A percentile compares a stretch with the other conserved stretches of the same genome.
phyloP scores from a whole-genome alignment of 257 asterid genomes.

The Petunia secreta region DNA sequence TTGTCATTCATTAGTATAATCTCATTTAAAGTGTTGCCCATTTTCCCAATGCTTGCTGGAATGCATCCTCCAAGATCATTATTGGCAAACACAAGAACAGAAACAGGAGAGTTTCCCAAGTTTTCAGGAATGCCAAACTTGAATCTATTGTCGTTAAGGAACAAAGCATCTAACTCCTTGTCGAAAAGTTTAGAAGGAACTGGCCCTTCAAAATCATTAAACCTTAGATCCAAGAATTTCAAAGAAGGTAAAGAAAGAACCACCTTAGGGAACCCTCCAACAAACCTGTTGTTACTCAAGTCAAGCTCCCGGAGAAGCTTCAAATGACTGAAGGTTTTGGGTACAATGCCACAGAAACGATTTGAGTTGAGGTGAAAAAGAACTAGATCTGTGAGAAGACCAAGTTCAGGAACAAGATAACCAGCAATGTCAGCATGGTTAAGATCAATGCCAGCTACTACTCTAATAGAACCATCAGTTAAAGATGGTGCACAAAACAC shows the following conservation, averaged over 20 bases:
- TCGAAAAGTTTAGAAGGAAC: conserved; percentile 57
- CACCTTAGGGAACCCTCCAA: conserved; percentile 64
- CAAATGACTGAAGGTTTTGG: conserved; percentile 44
- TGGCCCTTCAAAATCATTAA: conserved; percentile 72
- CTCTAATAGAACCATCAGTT: conserved; percentile 44
- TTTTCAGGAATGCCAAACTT: conserved; percentile 61
- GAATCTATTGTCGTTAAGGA: conserved; percentile 67
- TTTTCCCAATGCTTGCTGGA: conserved; percentile 66
- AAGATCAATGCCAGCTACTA: conserved; percentile 76
- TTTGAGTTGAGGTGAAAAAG: conserved; percentile 70
- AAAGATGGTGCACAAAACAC: conserved; percentile 57
- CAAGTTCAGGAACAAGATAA: conserved; percentile 63
- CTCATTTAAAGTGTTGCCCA: conserved; percentile 60
- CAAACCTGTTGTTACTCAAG: conserved; percentile 69
- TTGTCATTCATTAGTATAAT: conserved; percentile 62
- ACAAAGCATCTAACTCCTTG: conserved; percentile 62
- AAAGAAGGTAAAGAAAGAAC: conserved; percentile 55
- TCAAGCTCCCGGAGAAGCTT: conserved; percentile 64
- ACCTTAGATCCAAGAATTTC: conserved; percentile 65
- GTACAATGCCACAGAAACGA: conserved; percentile 70
- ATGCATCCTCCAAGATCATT: conserved; percentile 69
- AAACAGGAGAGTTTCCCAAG: conserved; percentile 70
- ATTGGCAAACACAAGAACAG: conserved; percentile 71
- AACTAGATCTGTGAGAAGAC: conserved; percentile 63
- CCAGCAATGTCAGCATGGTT: conserved; percentile 84